Base-by-base conservation (phyloP, 108 stramenopile species). In the Cyclotella baltica region DNA sequence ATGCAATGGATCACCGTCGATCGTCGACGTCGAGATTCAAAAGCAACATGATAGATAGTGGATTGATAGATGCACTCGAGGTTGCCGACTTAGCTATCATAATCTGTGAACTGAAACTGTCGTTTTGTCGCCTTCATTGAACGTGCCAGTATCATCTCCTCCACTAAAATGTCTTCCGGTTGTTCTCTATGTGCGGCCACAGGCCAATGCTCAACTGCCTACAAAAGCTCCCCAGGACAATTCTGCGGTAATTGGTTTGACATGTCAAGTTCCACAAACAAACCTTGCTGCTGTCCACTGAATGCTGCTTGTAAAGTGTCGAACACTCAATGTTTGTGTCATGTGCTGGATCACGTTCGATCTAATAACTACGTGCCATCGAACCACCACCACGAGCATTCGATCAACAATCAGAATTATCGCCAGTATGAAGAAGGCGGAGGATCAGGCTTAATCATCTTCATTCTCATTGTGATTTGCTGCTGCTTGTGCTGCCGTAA, bases 261-360 rank as follows among this genome's bases (percentile, higher is more conserved):
- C 53, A 22, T 38, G 22, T 36, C 59, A 9, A 61, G 40, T 9
- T 30, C 59, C 8, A 19, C 31, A 0, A 66, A 72, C 19, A 57
- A 63, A 40, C 81, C 75, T 4, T 81, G 81, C 48, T 81, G 81
- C 63, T 81, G 81, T 27, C 81, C 81, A 0, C 34, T 80, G 16
- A 51, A 53, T 6, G n/a, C 53, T 20, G 71, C 55, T 3, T 80
- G 78, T 70, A 73, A 67, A 2, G 46, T 80, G 28, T 65, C 78
- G 6, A 63, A 71, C 1, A 67, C 78, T 34, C 78, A 80, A 34
- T 80, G 78, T 36, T 64, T 29, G 27, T 80, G 78, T 38, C 78
- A 80, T 51, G 30, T 80, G n/a, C n/a, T n/a, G 23, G 36, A 43
- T 20, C 35, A 16, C 0, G 27, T 8, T 53, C 67, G 43, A 6